Base-by-base conservation (phyloP, 192 early-diverging fungal genomes). In the Coemansia sp. region DNA sequence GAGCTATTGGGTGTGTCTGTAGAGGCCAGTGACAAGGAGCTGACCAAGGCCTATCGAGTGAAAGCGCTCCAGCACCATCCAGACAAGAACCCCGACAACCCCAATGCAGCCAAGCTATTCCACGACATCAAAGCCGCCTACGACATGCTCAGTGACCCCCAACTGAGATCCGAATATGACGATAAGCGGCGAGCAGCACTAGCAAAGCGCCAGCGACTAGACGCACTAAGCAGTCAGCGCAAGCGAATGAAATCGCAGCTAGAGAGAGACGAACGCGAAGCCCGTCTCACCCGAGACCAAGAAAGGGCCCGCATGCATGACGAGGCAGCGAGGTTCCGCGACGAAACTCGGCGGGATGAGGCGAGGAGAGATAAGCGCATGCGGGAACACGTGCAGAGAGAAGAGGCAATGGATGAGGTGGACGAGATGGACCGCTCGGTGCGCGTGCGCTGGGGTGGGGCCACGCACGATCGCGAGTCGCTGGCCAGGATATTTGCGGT, bases 1-100 rank as follows among this genome's bases (percentile, higher is more conserved):
- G 91, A 94, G 85, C 86, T 96, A 38, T 77, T 99, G 31, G 95
- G 90, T 3, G 71, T 96, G 3, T 31, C 77, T 5, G 82, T 86
- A 45, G 84, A 86, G 55, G 92, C 93, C 0, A 66, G 79, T 10
- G 95, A 96, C 7, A 84, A 84, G 28, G 92, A 92, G 37, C 88
- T 94, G 60, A 89, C 89, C 60, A 88, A 86, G 74, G 91, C 90
- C 14, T 93, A 92, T 64, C 84, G 90, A 34, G 82, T 83, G 13
- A 83, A 92, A 26, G 95, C 94, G 11, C 81, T 99, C 21, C 77
- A 88, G 62, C 88, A 94, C 76, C 95, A 99, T 67, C 96, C 94
- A 46, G 97, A 98, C 85, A 98, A 97, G 84, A 92, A 93, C 66
- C 66, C 70, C 43, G 73, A 76, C 40, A 63, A 69, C 8, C 73